Base-by-base conservation (phyloP, 352 stramenopile species). In the Globisporangium canariense region DNA sequence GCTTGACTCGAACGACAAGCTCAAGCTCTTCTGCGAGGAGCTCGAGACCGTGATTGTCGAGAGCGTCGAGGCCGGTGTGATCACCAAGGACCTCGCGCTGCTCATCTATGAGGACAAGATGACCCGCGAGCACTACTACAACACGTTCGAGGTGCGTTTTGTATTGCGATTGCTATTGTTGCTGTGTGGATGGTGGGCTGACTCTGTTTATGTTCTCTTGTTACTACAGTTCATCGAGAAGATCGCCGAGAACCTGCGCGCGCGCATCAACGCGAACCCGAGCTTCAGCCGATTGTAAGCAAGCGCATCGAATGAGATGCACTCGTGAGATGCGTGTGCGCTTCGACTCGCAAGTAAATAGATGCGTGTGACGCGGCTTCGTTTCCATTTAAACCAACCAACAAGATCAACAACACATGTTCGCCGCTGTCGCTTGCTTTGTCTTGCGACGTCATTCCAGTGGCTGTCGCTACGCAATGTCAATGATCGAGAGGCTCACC, bases 31-130 rank as follows among this genome's bases (percentile, higher is more conserved):
- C 68, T 85, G 74, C 61, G 51, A 82, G 16, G 85, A 95, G 59
- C 73, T 95, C 38, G 89, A 97, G 73, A 54, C 67, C 9, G 79
- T 74, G 57, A 78, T 96, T 49, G 79, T 97, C 34, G 76, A 91
- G 36, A 93, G 75, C 52, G 85, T 97, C n/a, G 89, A 97, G 68
- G 72, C 53, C 32, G 88, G 88, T 38, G 51, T 86, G 58, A 94
- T 96, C 85, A 97, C 89, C 60, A 96, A 96, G 69, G 89, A 96
- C 63, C 72, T 96, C 16, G 88, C 88, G 53, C 67, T 96, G 65
- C 79, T 86, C 68, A 83, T 95, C 62, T 75, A 95, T 75, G 88
- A 81, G 54, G 68, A 69, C n/a, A 79, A 83, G 58, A 68, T 93
- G 45, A 89, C 75, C 62, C 81, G 77, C 64, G 80, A 91, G 59